These are phyloP conservation scores for Trichosphaerium sp. DNA, from an alignment of 78 protist genomes.

Conservation along the genomic window DNA sequence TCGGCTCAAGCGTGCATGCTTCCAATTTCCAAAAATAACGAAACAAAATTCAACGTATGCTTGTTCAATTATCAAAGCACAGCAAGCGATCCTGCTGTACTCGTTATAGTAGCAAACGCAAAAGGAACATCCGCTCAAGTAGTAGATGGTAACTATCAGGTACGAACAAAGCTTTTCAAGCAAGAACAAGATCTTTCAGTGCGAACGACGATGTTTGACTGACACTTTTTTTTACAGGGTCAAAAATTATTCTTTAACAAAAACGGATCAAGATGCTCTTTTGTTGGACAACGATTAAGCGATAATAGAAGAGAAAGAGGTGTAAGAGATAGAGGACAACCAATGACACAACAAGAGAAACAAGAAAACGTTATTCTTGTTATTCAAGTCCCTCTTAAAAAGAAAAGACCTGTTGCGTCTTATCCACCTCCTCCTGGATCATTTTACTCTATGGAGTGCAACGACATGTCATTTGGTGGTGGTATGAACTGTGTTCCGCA, in stretches of 20 bases:
- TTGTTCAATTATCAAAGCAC: background rate
- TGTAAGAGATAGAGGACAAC: background rate
- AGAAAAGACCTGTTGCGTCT: background rate
- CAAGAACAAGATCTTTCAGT: no score
- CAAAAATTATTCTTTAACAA: constrained; percentile 6
- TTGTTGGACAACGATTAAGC: background rate
- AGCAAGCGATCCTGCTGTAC: constrained; percentile 2
- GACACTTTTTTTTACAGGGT: background rate
- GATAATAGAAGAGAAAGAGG: background rate
- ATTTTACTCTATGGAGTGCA: background rate
- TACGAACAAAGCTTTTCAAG: background rate
- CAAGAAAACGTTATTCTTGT: background rate
- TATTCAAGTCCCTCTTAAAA: constrained; percentile 3
- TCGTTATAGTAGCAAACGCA: background rate
- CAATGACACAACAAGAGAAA: background rate
- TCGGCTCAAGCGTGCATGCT: background rate
- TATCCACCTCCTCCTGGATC: background rate
- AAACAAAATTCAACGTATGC: constrained; percentile 1
- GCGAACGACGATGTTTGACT: background rate
- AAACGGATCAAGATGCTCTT: background rate
- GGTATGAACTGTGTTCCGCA: background rate
- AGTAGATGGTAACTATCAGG: background rate
- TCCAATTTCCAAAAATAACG: background rate
- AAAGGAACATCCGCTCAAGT: constrained; percentile 2
- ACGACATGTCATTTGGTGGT: background rate